Evolutionary conservation across 202 grass and related monocot species (phyloP).

Genomic region (Saccharum hybrid): DNA sequence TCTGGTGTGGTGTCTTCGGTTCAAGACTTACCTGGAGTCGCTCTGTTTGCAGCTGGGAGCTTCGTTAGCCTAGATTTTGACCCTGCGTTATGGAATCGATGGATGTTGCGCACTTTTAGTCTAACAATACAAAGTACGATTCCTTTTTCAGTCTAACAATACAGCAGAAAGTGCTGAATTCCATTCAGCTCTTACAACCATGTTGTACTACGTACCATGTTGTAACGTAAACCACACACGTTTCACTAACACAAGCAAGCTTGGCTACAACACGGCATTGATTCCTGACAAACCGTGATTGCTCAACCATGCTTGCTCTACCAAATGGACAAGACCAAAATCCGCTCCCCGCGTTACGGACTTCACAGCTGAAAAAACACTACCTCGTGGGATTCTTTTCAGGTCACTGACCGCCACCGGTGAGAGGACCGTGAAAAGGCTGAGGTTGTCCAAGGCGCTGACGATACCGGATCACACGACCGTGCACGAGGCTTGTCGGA

Average conservation of each 20-base stretch:
- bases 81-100: background rate
- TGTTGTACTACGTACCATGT: background rate
- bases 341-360: background rate
- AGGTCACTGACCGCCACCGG: constrained; percentile 50
- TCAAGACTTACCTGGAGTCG: background rate
- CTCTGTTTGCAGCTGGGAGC: background rate
- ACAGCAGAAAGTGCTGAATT: background rate
- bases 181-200: background rate
- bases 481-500: constrained; percentile 78
- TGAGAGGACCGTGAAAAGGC: constrained; percentile 93
- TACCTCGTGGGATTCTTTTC: background rate
- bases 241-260: constrained; percentile 10
- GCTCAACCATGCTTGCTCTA: background rate
- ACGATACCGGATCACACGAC: constrained; percentile 89
- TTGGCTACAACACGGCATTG: background rate
- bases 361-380: background rate
- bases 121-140: background rate
- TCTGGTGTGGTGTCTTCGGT: background rate
- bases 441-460: constrained; percentile 91
- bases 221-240: background rate
- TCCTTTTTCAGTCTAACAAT: background rate
- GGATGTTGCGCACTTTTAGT: background rate
- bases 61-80: constrained; percentile 18
- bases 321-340: background rate
- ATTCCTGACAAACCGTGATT: background rate